Conservation (phyloP, 768 basidiomycete species). For the Zangia roseola region DNA sequence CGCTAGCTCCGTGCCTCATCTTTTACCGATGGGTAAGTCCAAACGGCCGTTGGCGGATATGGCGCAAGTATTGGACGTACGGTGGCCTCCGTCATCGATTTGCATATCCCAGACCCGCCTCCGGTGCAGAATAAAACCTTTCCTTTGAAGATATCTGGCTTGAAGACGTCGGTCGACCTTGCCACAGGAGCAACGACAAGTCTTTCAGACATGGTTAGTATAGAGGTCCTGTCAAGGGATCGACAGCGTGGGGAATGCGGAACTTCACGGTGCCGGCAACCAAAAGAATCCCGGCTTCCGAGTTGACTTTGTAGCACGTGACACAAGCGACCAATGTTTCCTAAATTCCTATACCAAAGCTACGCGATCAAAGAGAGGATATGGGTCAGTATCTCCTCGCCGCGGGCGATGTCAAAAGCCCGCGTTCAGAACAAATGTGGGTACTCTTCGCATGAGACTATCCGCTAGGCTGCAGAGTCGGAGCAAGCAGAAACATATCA, state of each 20-base stretch:
- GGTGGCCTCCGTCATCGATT: constrained; percentile 79
- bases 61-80: constrained; percentile 41
- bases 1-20: constrained; percentile 83
- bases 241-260: no score
- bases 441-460: neutral
- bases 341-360: neutral
- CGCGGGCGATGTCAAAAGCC: neutral
- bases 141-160: constrained; percentile 78
- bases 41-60: neutral
- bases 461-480: neutral
- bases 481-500: neutral
- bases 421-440: constrained; percentile 5
- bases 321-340: no score
- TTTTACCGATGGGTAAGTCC: constrained; percentile 27
- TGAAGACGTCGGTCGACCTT: constrained; percentile 67
- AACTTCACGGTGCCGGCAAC: neutral
- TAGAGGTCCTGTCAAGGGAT: no score
- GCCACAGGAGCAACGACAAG: constrained; percentile 45
- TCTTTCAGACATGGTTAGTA: constrained; percentile 35
- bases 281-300: neutral
- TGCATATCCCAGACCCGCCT: constrained; percentile 91
- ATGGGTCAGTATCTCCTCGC: neutral
- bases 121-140: constrained; percentile 92
- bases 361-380: neutral
- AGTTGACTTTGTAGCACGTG: constrained; percentile 26